phyloP scores from a whole-genome alignment of 495 filamentous ascomycete species.

The Penicillium odoratum region DNA sequence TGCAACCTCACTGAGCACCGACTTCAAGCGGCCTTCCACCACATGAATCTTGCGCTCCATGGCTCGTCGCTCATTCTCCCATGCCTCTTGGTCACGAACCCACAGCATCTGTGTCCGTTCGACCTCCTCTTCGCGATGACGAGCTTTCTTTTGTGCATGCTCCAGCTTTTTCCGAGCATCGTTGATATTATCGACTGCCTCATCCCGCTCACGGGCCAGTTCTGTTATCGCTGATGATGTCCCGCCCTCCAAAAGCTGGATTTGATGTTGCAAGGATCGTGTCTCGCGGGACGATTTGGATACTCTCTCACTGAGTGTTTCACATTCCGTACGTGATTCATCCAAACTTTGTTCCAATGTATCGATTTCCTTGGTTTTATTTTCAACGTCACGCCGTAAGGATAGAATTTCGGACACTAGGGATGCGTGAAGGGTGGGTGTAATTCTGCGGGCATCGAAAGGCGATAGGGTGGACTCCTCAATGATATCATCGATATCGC shows the following conservation, averaged over 20 bases:
- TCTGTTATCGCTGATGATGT: slow-evolving; percentile 80
- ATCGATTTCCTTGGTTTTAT: slow-evolving; percentile 80
- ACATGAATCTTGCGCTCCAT: slow-evolving; percentile 83
- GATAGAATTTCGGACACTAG: slow-evolving; percentile 92
- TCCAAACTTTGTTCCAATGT: slow-evolving; percentile 75
- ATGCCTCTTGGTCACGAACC: slow-evolving; percentile 77
- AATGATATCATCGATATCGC: slow-evolving; percentile 57
- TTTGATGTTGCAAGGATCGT: slow-evolving; percentile 77
- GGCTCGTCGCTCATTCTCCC: slow-evolving; percentile 77
- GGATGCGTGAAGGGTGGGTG: slow-evolving; percentile 91
- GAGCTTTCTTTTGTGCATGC: slow-evolving; percentile 69
- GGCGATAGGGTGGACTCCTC: slow-evolving; percentile 75
- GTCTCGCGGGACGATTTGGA: slow-evolving; percentile 68
- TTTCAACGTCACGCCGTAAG: slow-evolving; percentile 83
- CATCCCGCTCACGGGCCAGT: slow-evolving; percentile 82
- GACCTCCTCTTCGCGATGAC: slow-evolving; percentile 79
- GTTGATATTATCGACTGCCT: slow-evolving; percentile 68
- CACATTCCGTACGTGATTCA: slow-evolving; percentile 68
- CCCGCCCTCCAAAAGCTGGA: slow-evolving; percentile 83
- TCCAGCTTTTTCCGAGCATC: slow-evolving; percentile 83
- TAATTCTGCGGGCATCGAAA: slow-evolving; percentile 87
- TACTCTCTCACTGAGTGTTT: slow-evolving; percentile 60
- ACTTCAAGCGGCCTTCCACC: slow-evolving; percentile 80
- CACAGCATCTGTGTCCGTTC: slow-evolving; percentile 72
- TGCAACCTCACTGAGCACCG: slow-evolving; percentile 79